Conservation (phyloP, 495 filamentous ascomycete genomes). For the Penicillium steckii region DNA sequence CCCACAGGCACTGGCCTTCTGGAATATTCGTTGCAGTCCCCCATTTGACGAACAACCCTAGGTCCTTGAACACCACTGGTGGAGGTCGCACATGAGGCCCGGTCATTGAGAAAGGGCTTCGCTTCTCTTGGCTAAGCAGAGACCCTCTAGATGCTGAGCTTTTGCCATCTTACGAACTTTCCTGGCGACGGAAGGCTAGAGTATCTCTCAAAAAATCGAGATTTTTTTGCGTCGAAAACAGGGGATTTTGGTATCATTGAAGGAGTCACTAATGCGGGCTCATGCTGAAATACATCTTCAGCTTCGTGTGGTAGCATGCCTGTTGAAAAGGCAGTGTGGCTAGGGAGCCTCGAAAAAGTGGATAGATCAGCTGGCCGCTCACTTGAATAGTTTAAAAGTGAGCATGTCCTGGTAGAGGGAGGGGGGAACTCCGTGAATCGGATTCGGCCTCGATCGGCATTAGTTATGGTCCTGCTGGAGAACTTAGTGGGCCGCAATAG, state of each 20-base stretch:
- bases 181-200: slow-evolving; percentile 18
- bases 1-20: slow-evolving; percentile 25
- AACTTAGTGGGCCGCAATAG: too few relatives aligned
- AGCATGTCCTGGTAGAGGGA: too few relatives aligned
- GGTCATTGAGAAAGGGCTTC: background rate
- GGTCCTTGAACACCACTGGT: slow-evolving; percentile 35
- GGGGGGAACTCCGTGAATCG: too few relatives aligned
- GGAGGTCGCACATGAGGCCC: slow-evolving; percentile 20
- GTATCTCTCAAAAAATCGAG: slow-evolving; percentile 19
- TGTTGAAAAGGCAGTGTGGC: background rate
- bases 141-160: slow-evolving; percentile 17
- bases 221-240: slow-evolving; percentile 19
- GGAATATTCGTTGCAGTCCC: slow-evolving; percentile 33
- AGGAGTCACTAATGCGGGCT: slow-evolving; percentile 8
- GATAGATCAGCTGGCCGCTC: background rate
- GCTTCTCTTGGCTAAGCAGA: slow-evolving; percentile 13
- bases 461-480: too few relatives aligned
- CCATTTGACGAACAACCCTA: slow-evolving; percentile 45
- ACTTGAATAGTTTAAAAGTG: background rate
- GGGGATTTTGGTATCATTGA: slow-evolving; percentile 16
- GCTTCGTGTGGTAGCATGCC: background rate
- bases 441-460: too few relatives aligned
- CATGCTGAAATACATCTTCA: background rate
- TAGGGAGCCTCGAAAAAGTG: background rate
- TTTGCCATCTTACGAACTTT: slow-evolving; percentile 19